Evolutionary conservation across 1,139 yeast species (phyloP).

Genomic region (Pneumocystis carinii): DNA sequence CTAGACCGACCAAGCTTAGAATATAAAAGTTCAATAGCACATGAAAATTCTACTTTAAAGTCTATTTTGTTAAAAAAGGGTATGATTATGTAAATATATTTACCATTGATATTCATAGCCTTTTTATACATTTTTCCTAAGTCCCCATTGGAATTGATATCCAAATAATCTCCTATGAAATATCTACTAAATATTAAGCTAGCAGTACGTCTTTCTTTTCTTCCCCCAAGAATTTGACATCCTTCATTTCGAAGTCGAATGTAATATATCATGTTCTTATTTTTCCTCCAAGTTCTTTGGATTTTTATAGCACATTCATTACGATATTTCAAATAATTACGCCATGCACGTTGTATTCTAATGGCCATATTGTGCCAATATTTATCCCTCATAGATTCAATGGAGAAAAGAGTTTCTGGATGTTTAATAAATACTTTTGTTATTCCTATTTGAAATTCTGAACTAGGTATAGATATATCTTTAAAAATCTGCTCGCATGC

Average conservation of each 20-base stretch:
- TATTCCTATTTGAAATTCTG: slow-evolving; percentile 85
- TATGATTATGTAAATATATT: slow-evolving; percentile 73
- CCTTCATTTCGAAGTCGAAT: slow-evolving; percentile 74
- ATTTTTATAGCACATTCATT: slow-evolving; percentile 75
- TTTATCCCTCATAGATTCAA: slow-evolving; percentile 92
- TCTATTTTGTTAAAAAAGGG: slow-evolving; percentile 75
- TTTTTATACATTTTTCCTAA: slow-evolving; percentile 45
- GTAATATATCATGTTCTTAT: slow-evolving; percentile 64
- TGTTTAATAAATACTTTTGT: slow-evolving; percentile 92
- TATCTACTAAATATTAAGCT: slow-evolving; percentile 80
- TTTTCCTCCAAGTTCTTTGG: slow-evolving; percentile 74
- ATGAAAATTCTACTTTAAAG: slow-evolving; percentile 63
- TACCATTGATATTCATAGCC: slow-evolving; percentile 36
- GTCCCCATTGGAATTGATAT: slow-evolving; percentile 56
- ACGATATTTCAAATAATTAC: slow-evolving; percentile 65
- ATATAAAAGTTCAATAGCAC: slow-evolving; percentile 63
- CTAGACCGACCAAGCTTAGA: slow-evolving; percentile 91
- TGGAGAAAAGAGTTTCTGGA: slow-evolving; percentile 89
- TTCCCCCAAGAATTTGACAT: slow-evolving; percentile 46
- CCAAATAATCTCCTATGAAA: slow-evolving; percentile 88
- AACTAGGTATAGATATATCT: slow-evolving; percentile 63
- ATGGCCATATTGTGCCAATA: slow-evolving; percentile 99
- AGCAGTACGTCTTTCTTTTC: slow-evolving; percentile 82
- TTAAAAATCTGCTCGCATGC: slow-evolving; percentile 68
- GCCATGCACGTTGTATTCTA: slow-evolving; percentile 92